Conservation (phyloP, 306 rosid genomes). For the Rosa lucieae region DNA sequence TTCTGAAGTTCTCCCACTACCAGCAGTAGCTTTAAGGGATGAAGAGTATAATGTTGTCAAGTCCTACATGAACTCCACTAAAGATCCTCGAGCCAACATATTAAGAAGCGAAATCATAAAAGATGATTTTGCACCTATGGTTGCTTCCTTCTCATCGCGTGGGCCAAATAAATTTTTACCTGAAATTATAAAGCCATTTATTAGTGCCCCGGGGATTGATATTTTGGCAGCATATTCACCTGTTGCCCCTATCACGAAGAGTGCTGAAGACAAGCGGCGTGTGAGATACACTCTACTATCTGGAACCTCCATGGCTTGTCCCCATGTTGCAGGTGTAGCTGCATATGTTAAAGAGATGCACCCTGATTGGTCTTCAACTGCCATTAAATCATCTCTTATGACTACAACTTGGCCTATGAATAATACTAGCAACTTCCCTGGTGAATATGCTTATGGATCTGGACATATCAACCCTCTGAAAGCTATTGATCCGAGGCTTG, state of each 20-base stretch:
- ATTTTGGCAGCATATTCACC: slow-evolving; percentile 34
- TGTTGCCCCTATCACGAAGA: not conserved
- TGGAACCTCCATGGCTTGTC: slow-evolving; percentile 46
- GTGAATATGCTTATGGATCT: slow-evolving; percentile 37
- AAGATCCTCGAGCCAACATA: slow-evolving; percentile 20
- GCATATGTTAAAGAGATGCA: slow-evolving; percentile 13
- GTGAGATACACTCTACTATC: slow-evolving; percentile 29
- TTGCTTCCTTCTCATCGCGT: slow-evolving; percentile 39
- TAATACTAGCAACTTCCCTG: not conserved
- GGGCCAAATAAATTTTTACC: slow-evolving; percentile 28
- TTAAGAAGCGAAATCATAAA: slow-evolving; percentile 15
- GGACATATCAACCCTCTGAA: slow-evolving; percentile 25
- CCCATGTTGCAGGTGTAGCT: slow-evolving; percentile 33
- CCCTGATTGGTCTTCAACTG: too few species aligned
- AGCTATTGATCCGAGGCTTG: slow-evolving; percentile 28
- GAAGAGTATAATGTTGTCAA: too few species aligned
- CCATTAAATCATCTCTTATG: too few species aligned
- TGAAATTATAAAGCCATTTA: slow-evolving; percentile 35
- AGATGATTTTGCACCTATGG: slow-evolving; percentile 31
- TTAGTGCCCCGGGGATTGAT: slow-evolving; percentile 36
- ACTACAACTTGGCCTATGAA: too few species aligned
- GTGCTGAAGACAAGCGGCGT: slow-evolving; percentile 9
- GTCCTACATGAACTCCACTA: slow-evolving; percentile 3
- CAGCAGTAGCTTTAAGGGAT: too few species aligned
- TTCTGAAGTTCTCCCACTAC: too few species aligned